Conservation (phyloP, 495 filamentous ascomycete species). For the Penicillium paradoxum region DNA sequence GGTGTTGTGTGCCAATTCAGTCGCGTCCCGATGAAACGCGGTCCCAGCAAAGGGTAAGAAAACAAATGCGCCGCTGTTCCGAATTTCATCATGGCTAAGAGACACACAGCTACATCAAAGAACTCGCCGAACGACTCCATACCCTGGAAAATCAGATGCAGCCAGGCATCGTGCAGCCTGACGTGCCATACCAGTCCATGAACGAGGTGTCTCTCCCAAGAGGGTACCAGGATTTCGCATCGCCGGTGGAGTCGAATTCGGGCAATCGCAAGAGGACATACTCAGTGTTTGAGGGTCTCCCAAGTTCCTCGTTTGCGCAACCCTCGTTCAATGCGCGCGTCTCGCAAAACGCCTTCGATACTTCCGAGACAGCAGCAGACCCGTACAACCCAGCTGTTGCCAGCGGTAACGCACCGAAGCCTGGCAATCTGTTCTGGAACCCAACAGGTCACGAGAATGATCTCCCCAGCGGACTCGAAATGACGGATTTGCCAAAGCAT, state of each 20-base stretch:
- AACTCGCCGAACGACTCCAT: constrained; percentile 83
- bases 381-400: constrained; percentile 32
- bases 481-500: constrained; percentile 33
- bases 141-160: constrained; percentile 69
- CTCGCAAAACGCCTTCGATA: constrained; percentile 38
- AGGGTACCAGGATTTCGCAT: constrained; percentile 46
- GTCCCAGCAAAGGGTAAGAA: constrained; percentile 85
- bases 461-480: constrained; percentile 33
- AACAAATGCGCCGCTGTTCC: not conserved
- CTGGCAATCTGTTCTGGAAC: constrained; percentile 38
- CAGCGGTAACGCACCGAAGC: constrained; percentile 28
- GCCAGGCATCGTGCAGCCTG: constrained; percentile 41
- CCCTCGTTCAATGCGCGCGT: constrained; percentile 39
- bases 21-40: constrained; percentile 89
- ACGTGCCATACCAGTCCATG: constrained; percentile 44
- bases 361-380: constrained; percentile 40
- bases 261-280: constrained; percentile 52
- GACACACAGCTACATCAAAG: constrained; percentile 78
- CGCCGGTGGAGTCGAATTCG: constrained; percentile 37
- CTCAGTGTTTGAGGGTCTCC: constrained; percentile 51
- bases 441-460: constrained; percentile 34
- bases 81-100: constrained; percentile 18
- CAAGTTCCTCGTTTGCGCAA: constrained; percentile 43
- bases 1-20: constrained; percentile 79
- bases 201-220: constrained; percentile 43